Conservation (phyloP, 2,329 filamentous ascomycete genomes). For the Penicillium sp. region DNA sequence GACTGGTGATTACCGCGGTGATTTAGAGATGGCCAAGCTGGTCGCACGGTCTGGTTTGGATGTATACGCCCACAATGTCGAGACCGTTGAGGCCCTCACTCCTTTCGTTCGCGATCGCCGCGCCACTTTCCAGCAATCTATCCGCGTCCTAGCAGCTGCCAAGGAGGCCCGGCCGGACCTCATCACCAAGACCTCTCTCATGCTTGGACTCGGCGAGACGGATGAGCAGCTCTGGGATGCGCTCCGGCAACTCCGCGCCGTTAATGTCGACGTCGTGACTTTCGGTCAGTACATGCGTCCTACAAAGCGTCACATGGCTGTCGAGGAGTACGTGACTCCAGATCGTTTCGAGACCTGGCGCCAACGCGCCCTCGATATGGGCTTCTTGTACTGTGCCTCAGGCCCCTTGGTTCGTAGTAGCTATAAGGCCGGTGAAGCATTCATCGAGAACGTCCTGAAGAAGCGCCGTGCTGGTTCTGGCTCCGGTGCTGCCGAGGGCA, state of each 20-base stretch:
- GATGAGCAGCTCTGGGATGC: slow-evolving; percentile 80
- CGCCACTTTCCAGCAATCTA: slow-evolving; percentile 81
- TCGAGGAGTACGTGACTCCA: slow-evolving; percentile 90
- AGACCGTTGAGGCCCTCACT: slow-evolving; percentile 87
- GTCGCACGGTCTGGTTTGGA: slow-evolving; percentile 87
- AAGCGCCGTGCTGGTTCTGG: slow-evolving; percentile 55
- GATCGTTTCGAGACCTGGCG: slow-evolving; percentile 89
- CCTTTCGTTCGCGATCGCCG: slow-evolving; percentile 84
- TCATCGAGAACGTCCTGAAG: slow-evolving; percentile 96
- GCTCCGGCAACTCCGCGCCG: slow-evolving; percentile 70
- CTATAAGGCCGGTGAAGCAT: slow-evolving; percentile 97
- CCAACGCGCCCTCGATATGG: slow-evolving; percentile 83
- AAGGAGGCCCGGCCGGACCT: slow-evolving; percentile 72
- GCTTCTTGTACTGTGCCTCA: slow-evolving; percentile 93
- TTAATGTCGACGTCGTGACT: slow-evolving; percentile 87
- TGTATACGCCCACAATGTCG: slow-evolving; percentile 95
- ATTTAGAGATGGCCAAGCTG: slow-evolving; percentile 78
- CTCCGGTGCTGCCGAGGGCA: slow-evolving; percentile 26
- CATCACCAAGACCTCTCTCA: slow-evolving; percentile 98
- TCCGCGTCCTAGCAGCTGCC: slow-evolving; percentile 72
- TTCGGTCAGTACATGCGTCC: slow-evolving; percentile 99
- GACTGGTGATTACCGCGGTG: slow-evolving; percentile 77
- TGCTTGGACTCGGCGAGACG: slow-evolving; percentile 91
- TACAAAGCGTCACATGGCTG: slow-evolving; percentile 95
- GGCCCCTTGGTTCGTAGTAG: slow-evolving; percentile 89